A percentile compares a stretch with the other conserved stretches of the same genome.
Conservation (phyloP, 2,329 filamentous ascomycete species). For the Hymenoscyphus fraxineus region DNA sequence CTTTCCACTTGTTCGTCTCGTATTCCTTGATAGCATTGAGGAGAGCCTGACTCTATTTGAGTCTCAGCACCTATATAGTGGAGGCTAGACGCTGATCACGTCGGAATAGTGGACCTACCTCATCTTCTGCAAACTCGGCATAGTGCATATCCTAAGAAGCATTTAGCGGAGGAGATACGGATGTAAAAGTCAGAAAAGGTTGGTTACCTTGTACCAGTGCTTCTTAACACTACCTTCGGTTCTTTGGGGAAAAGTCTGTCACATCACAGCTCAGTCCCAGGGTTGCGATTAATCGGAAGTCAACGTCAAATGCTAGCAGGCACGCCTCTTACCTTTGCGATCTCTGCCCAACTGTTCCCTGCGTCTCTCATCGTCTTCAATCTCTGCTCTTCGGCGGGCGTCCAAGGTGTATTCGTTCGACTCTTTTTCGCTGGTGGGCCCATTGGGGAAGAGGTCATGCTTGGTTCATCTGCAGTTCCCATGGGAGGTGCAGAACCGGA, state of each 20-base stretch:
- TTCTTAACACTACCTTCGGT: conserved; percentile 99
- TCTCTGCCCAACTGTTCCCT: conserved; percentile 94
- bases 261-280: conserved; percentile 23
- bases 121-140: conserved; percentile 95
- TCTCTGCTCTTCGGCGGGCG: conserved; percentile 84
- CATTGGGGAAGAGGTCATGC: conserved; percentile 37
- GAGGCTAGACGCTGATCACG: conserved; percentile 9
- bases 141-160: conserved; percentile 88
- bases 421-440: conserved; percentile 74
- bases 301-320: neutral
- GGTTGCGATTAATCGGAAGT: conserved; percentile 16
- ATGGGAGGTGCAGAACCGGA: conserved; percentile 18
- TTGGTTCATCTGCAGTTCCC: conserved; percentile 22
- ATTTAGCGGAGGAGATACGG: conserved; percentile 16
- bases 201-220: conserved; percentile 91
- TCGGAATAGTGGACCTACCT: conserved; percentile 53
- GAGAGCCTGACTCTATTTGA: conserved; percentile 50
- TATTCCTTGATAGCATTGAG: conserved; percentile 97
- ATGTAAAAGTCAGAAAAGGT: neutral
- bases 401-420: conserved; percentile 98
- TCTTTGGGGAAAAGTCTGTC: conserved; percentile 80
- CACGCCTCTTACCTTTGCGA: conserved; percentile 72
- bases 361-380: conserved; percentile 92
- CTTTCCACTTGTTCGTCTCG: conserved; percentile 98
- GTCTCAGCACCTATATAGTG: conserved; percentile 25